Conservation (phyloP, 2,329 filamentous ascomycete species). For the Alternaria atra region DNA sequence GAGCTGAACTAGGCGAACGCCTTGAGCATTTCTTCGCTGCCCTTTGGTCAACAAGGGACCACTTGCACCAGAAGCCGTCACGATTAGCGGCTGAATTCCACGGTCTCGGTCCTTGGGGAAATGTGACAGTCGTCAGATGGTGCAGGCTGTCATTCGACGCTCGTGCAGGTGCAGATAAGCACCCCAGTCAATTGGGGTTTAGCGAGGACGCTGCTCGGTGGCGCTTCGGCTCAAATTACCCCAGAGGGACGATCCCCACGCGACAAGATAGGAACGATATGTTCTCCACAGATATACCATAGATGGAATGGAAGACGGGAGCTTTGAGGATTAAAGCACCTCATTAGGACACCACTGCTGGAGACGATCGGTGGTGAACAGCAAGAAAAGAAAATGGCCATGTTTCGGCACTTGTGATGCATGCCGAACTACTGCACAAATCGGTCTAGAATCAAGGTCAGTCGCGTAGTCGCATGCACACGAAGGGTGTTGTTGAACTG, state of each 20-base stretch:
- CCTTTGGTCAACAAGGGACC: not conserved
- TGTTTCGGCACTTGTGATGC: not conserved
- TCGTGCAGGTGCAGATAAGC: slow-evolving; percentile 17
- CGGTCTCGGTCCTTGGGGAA: slow-evolving; percentile 7
- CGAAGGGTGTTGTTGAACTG: not conserved
- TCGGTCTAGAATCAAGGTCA: not conserved
- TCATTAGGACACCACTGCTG: not conserved
- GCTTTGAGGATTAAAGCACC: not conserved
- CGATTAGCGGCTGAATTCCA: not conserved
- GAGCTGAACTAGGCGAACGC: not conserved
- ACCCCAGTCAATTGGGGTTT: slow-evolving; percentile 6
- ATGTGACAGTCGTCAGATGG: slow-evolving; percentile 1
- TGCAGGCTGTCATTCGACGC: slow-evolving; percentile 12
- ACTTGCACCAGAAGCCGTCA: not conserved
- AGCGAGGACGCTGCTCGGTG: slow-evolving; percentile 8
- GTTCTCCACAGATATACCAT: not conserved
- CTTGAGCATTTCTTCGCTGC: not conserved
- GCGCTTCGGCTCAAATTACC: slow-evolving; percentile 10
- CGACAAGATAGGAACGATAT: not conserved
- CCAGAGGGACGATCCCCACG: slow-evolving; percentile 10
- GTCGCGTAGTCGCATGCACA: not conserved
- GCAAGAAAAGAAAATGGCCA: not conserved
- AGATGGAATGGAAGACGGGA: not conserved
- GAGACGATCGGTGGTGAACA: not conserved
- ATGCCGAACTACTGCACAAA: not conserved